Base-by-base conservation (phyloP, 2,329 filamentous ascomycete species). In the Didymella lethalis region DNA sequence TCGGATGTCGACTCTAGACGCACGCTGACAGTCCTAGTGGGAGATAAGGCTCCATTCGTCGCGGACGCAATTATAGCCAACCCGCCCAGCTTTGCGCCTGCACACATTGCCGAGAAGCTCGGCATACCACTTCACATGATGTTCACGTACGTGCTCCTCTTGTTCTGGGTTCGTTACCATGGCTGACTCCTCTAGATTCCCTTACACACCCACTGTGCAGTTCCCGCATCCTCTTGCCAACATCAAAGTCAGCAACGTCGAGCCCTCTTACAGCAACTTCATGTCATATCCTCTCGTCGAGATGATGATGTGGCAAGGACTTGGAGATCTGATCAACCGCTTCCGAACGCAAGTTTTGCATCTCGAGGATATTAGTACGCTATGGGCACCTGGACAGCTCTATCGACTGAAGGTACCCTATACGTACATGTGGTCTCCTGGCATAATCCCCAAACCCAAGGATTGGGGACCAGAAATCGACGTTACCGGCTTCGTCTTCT, bases 21-120 rank as follows among this genome's bases (percentile, higher is more conserved):
- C 2, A 11, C 3, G 36, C 66, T 73, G 47, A 70, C 20, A 6
- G n/a, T 10, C 2, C 44, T 2, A 77, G 76, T 90, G 84, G 86
- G 84, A 0, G 75, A 82, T 7, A 86, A 83, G 63, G 72, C 81
- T 16, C 91, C 91, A 0, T 97, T 97, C 72, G 87, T 96, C 32
- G 92, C 92, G 0, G 92, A 93, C 75, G 89, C 87, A 48, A 92
- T 93, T 63, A 91, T 93, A 65, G 90, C 90, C 2, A 93, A 93
- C 60, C 90, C 90, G 3, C 90, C 90, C 0, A 91, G 88, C 69
- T 92, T 92, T 73, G 90, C 89, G 0, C 90, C 92, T 64, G 83
- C 92, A 4, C 90, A 93, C 68, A 85, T 90, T 61, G 90, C 90
- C 1, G 89, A 93, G 77, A 90, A 90, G 72, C 75, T 92, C 62